Evolutionary conservation across 2,329 filamentous ascomycete genomes (phyloP), one percentile per base, ranked within the genome.

Genomic region (Colletotrichum plurivorum): DNA sequence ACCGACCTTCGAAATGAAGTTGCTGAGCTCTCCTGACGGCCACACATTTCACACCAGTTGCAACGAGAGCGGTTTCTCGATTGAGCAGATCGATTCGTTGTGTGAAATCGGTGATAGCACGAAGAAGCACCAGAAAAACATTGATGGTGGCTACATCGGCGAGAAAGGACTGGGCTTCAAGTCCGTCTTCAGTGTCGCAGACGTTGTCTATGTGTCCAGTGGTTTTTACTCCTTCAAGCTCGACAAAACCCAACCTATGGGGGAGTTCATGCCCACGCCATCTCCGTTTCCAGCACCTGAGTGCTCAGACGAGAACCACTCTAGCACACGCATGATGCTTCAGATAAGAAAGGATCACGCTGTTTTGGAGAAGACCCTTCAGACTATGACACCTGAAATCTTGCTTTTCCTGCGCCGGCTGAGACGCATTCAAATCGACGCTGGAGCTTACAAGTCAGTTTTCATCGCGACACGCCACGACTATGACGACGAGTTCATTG

Each of bases 91-190:
- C 4, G 53, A 57, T 2, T 84, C 85, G 0, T 84, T 88, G 20
- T 88, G 85, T 71, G 60, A 73, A 1, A 76, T 85, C 1, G 81
- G 82, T 0, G 58, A 81, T 16, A 87, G 85, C 71, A 83, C 85
- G 5, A 87, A 87, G 63, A 76, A 72, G 0, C 75, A 71, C 1
- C 75, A 76, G 0, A 77, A 81, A 7, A 13, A 20, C 20, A 18
- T 18, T 6, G 18, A 18, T 1, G 15, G 7, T 16, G 81, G 81
- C 0, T 85, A 84, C 48, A 84, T 85, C n/a, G 84, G 84, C 2
- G 83, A 84, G 63, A 86, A 87, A 62, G 84, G 84, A 10, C 84
- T 87, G 16, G 85, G 84, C 0, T 87, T 87, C 75, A 87, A 87
- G 68, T 85, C 84, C 0, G 83, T 85, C 1, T 87, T 87, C 69